Conservation (phyloP, 352 stramenopile species). For the Phytophthora pseudosyringae region DNA sequence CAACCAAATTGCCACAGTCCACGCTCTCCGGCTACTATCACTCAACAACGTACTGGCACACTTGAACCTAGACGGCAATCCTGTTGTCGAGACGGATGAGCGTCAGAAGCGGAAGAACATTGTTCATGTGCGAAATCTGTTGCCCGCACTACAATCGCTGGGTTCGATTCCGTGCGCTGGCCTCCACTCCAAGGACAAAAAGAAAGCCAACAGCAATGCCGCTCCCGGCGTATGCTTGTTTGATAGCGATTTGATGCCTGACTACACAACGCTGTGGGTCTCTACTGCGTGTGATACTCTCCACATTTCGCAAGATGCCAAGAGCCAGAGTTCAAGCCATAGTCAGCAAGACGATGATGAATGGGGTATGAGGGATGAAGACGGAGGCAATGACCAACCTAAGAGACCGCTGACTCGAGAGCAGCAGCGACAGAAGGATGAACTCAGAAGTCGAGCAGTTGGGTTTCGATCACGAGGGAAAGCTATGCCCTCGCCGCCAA, state of each 20-base stretch:
- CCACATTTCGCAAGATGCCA: slow-evolving; percentile 54
- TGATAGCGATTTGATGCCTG: slow-evolving; percentile 48
- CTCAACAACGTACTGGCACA: slow-evolving; percentile 76
- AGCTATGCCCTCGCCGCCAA: slow-evolving; percentile 57
- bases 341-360: slow-evolving; percentile 31
- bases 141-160: slow-evolving; percentile 66
- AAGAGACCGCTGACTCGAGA: slow-evolving; percentile 53
- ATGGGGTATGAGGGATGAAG: slow-evolving; percentile 39
- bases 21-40: slow-evolving; percentile 70
- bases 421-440: slow-evolving; percentile 72
- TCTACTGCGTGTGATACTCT: slow-evolving; percentile 63
- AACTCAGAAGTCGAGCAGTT: slow-evolving; percentile 66
- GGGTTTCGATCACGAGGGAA: slow-evolving; percentile 67
- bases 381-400: slow-evolving; percentile 34
- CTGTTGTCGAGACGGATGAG: slow-evolving; percentile 70
- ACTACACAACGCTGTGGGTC: slow-evolving; percentile 53
- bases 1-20: slow-evolving; percentile 57
- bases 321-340: slow-evolving; percentile 7
- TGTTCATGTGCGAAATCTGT: slow-evolving; percentile 80
- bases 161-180: slow-evolving; percentile 59
- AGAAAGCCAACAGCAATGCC: slow-evolving; percentile 31
- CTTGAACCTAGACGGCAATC: slow-evolving; percentile 79
- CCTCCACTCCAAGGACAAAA: slow-evolving; percentile 65
- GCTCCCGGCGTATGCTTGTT: slow-evolving; percentile 48
- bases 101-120: slow-evolving; percentile 71